Conservation (phyloP, 176 grass and related monocot species). For the Aegilops sharonensis region DNA sequence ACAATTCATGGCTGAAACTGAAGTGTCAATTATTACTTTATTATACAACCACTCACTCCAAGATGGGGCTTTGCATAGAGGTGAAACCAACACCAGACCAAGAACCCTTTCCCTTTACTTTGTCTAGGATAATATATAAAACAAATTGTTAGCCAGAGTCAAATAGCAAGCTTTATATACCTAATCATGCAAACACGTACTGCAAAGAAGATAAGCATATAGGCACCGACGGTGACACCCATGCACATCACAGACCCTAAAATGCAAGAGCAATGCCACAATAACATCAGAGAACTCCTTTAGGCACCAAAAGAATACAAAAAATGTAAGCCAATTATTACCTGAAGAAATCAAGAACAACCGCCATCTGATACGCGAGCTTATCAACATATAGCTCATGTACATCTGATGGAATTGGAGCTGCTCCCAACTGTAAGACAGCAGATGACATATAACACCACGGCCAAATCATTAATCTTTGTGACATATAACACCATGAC, state of each 20-base stretch:
- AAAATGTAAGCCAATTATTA: slow-evolving; percentile 28
- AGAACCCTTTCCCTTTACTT: slow-evolving; percentile 5
- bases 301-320: background rate
- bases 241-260: slow-evolving; percentile 91
- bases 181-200: slow-evolving; percentile 41
- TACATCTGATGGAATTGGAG: slow-evolving; percentile 65
- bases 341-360: slow-evolving; percentile 95
- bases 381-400: slow-evolving; percentile 65
- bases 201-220: slow-evolving; percentile 78
- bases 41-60: no score
- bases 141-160: background rate
- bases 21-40: no score
- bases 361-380: slow-evolving; percentile 75
- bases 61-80: no score
- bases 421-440: slow-evolving; percentile 80
- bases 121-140: slow-evolving; percentile 46
- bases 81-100: no score
- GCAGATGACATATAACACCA: background rate
- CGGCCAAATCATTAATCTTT: no score
- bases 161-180: background rate
- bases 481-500: no score
- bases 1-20: no score
- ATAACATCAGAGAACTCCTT: slow-evolving; percentile 17
- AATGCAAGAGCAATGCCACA: slow-evolving; percentile 35
- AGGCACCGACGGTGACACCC: slow-evolving; percentile 92